These are phyloP conservation scores for Albatrellus sp. DNA, from an alignment of 1,284 basidiomycete genomes.

Conservation along the genomic window DNA sequence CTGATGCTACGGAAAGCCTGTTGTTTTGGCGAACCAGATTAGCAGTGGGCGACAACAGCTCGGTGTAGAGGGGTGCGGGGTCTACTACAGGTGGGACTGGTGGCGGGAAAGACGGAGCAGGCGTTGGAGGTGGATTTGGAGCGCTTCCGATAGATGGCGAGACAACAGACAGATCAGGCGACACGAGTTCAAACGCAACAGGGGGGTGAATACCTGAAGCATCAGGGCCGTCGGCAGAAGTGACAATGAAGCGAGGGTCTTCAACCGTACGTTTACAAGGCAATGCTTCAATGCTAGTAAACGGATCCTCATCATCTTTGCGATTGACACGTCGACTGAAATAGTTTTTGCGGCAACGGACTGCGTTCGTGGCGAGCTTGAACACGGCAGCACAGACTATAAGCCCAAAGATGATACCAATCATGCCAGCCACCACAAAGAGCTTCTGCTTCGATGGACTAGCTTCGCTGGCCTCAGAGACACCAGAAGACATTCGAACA, in stretches of 20 bases:
- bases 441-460: background rate
- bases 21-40: slow-evolving; percentile 9
- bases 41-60: slow-evolving; percentile 8
- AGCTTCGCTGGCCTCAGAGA: too few species aligned
- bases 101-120: slow-evolving; percentile 1
- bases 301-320: background rate
- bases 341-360: background rate
- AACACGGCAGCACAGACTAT: background rate
- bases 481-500: too few species aligned
- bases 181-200: too few species aligned
- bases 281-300: too few species aligned
- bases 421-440: background rate
- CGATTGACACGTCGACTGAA: background rate
- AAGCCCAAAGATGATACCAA: background rate
- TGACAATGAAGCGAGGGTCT: too few species aligned
- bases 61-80: background rate
- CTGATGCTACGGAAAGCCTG: slow-evolving; percentile 6
- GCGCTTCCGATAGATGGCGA: background rate
- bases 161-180: too few species aligned
- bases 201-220: too few species aligned
- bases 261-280: too few species aligned
- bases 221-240: too few species aligned
- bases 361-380: background rate
- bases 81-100: background rate
- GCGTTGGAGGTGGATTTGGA: background rate